Evolutionary conservation across 2,329 filamentous ascomycete species (phyloP), one percentile per base, ranked within the genome.

Genomic region (Diaporthe vexans): DNA sequence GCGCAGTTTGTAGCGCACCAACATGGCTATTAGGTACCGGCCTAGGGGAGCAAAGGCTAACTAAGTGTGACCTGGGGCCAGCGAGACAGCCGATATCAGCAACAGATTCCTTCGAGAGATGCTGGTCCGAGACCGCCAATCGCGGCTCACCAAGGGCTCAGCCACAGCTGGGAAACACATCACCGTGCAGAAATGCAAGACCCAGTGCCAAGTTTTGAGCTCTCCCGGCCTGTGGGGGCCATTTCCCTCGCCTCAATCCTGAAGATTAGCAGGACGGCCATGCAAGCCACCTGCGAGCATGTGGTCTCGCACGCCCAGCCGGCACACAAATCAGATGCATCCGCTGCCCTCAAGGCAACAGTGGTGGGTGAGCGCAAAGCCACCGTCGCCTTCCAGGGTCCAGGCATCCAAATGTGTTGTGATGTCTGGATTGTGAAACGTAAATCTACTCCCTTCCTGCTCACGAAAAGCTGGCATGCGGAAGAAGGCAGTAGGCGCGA

Each of bases 201-300:
- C 11, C 43, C 10, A 35, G 35, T n/a, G 61, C 61, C 61, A 67
- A 35, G 43, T 48, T 67, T 15, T 21, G 10, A 37, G 3, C 9
- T 24, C 26, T 19, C 26, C 17, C 43, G 24, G 3, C 4, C 37
- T 21, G 43, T 33, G 61, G 61, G 58, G 58, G 37, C 58, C 24
- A 15, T 13, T n/a, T 63, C 17, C 21, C 59, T 10, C 10, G 61
- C 26, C 61, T 51, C 59, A 9, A 24, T 15, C 7, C 24, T n/a
- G 11, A 43, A 17, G 29, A 29, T n/a, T 9, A 35, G 11, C 29
- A 48, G 61, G 61, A 21, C 21, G 21, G 19, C 13, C 19, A 67
- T 67, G 61, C 61, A 67, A 33, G 61, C 61, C 26, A 65, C 43
- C 19, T 21, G 61, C 10, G 61, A 21, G 61, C 61, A 51, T 51